Evolutionary conservation across 2,329 filamentous ascomycete species (phyloP).

Genomic region (Didymella exigua): DNA sequence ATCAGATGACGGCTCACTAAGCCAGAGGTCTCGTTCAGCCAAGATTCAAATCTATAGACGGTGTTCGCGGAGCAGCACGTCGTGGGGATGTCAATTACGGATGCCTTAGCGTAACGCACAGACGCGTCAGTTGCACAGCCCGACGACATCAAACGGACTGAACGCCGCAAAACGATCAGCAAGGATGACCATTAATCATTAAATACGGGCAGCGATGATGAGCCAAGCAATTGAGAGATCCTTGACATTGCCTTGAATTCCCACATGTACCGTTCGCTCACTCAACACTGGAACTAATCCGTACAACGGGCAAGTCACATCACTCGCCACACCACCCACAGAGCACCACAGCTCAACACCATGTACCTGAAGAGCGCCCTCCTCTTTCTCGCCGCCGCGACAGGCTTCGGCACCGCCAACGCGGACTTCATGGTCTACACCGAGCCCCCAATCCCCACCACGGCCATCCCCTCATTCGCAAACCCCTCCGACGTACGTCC

Average conservation of each 20-base stretch:
- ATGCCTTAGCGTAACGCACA: slow-evolving; percentile 8
- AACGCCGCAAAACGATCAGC: slow-evolving; percentile 7
- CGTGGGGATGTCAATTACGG: no score
- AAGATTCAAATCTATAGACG: no score
- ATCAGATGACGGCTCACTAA: no score
- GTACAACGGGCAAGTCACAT: neutral
- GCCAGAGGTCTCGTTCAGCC: no score
- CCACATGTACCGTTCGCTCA: neutral
- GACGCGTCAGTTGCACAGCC: slow-evolving; percentile 5
- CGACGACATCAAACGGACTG: neutral
- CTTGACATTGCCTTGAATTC: neutral
- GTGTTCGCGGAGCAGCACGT: no score
- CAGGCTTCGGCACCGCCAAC: slow-evolving; percentile 21
- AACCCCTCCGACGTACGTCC: slow-evolving; percentile 28
- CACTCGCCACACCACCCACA: neutral
- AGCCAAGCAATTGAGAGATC: slow-evolving; percentile 1
- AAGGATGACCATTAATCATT: slow-evolving; percentile 16
- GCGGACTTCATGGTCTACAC: slow-evolving; percentile 44
- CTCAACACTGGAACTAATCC: no score
- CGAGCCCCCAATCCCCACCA: slow-evolving; percentile 36
- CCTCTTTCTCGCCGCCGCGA: slow-evolving; percentile 23
- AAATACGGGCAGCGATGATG: slow-evolving; percentile 1
- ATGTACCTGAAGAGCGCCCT: slow-evolving; percentile 24
- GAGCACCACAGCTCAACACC: slow-evolving; percentile 3
- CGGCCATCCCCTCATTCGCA: slow-evolving; percentile 32